Evolutionary conservation across 1,284 basidiomycete species (phyloP).

Genomic region (Irpex lacteus): DNA sequence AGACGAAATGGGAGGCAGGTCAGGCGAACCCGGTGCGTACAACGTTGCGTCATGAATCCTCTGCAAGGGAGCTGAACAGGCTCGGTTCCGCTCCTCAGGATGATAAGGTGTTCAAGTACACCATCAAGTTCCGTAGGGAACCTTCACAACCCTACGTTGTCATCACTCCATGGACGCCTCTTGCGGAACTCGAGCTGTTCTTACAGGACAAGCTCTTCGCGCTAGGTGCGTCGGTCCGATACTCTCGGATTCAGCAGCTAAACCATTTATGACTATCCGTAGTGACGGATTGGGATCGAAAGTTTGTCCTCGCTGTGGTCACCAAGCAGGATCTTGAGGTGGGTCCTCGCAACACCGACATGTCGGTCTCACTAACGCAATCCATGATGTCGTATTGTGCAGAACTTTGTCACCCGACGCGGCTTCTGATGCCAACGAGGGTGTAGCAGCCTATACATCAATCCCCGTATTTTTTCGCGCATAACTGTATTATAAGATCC

Average conservation of each 20-base stretch:
- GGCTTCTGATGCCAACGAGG: constrained; percentile 35
- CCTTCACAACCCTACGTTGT: constrained; percentile 69
- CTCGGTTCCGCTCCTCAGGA: constrained; percentile 34
- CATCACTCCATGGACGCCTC: constrained; percentile 76
- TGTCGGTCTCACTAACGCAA: not conserved
- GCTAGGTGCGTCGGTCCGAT: constrained; percentile 48
- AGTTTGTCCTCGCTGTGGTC: constrained; percentile 85
- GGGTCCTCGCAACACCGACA: constrained; percentile 9
- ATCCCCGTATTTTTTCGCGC: no score
- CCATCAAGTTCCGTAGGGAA: constrained; percentile 74
- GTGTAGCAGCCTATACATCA: no score
- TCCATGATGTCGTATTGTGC: not conserved
- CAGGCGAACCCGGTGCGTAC: constrained; percentile 64
- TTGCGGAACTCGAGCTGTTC: constrained; percentile 77
- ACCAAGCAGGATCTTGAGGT: constrained; percentile 79
- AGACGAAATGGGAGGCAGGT: constrained; percentile 74
- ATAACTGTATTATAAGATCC: not conserved
- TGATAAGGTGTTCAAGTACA: constrained; percentile 64
- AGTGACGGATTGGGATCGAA: constrained; percentile 82
- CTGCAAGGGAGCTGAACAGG: not conserved
- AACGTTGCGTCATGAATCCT: not conserved
- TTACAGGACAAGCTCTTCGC: constrained; percentile 73
- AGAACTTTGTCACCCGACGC: constrained; percentile 58
- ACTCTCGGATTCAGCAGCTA: not conserved
- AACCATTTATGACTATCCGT: constrained; percentile 7